phyloP scores from a whole-genome alignment of 768 basidiomycete species.

The Tylopilus sp. region DNA sequence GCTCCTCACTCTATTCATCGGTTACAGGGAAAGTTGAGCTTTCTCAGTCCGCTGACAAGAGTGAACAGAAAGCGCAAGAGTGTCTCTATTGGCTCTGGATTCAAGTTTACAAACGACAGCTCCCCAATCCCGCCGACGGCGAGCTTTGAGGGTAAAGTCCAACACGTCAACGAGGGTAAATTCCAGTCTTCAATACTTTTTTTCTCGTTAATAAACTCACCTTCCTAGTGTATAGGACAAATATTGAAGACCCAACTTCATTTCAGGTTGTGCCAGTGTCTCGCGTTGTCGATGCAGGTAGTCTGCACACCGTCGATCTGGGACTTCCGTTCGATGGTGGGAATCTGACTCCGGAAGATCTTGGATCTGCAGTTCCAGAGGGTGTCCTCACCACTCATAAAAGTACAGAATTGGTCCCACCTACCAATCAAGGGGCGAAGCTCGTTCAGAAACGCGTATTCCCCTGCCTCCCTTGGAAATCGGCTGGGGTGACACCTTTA shows the following conservation, averaged over 20 bases:
- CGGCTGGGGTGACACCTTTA: not conserved
- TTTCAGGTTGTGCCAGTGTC: not conserved
- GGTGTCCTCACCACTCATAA: not conserved
- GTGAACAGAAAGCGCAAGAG: conserved; percentile 14
- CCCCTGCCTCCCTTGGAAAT: not conserved
- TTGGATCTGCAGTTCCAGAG: not conserved
- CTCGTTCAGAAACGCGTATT: not conserved
- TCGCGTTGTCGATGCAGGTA: not conserved
- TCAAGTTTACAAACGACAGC: conserved; percentile 21
- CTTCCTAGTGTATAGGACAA: conserved; percentile 28
- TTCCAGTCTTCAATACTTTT: not conserved
- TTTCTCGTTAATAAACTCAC: not conserved
- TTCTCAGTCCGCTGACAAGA: conserved; percentile 20
- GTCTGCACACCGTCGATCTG: not conserved
- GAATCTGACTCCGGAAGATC: not conserved
- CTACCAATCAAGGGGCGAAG: not conserved
- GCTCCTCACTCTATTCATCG: not conserved
- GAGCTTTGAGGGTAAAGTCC: conserved; percentile 33
- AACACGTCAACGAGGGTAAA: conserved; percentile 29
- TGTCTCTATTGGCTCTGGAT: conserved; percentile 27
- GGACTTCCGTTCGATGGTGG: not conserved
- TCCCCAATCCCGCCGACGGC: conserved; percentile 21
- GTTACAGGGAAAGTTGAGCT: conserved; percentile 29
- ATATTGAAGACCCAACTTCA: conserved; percentile 14
- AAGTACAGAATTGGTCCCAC: not conserved